phyloP scores from a whole-genome alignment of 805 yeast genomes.

The Jamesozyma spencerorum region DNA sequence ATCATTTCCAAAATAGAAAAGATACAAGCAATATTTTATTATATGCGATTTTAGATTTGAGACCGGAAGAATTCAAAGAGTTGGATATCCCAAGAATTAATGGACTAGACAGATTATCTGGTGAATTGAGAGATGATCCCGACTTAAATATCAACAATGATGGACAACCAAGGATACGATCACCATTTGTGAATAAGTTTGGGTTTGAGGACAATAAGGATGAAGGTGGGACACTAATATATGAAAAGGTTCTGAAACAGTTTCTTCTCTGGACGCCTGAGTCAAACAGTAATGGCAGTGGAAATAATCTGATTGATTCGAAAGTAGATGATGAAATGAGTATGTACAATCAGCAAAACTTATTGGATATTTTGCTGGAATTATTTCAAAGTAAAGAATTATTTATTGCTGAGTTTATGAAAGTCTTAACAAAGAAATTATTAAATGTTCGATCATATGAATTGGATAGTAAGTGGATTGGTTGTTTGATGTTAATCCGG shows the following conservation, averaged over 20 bases:
- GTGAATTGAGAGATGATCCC: conserved; percentile 36
- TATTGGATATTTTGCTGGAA: conserved; percentile 20
- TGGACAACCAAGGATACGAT: neutral
- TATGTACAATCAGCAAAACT: conserved; percentile 6
- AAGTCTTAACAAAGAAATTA: conserved; percentile 18
- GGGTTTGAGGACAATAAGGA: neutral
- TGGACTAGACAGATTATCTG: conserved; percentile 9
- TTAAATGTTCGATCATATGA: conserved; percentile 15
- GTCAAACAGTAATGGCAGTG: conserved; percentile 5
- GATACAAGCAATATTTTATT: conserved; percentile 69
- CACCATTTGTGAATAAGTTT: neutral
- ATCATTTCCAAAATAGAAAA: conserved; percentile 50
- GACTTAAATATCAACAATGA: neutral
- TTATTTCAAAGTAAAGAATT: conserved; percentile 20
- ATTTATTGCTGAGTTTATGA: conserved; percentile 18
- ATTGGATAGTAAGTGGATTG: conserved; percentile 21
- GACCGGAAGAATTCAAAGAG: conserved; percentile 11
- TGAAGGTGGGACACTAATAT: conserved; percentile 3
- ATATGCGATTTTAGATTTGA: conserved; percentile 50
- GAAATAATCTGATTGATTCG: neutral
- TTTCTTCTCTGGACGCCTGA: conserved; percentile 25
- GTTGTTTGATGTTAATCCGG: conserved; percentile 15
- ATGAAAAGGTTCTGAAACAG: conserved; percentile 14
- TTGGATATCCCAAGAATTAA: conserved; percentile 3
- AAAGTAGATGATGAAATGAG: neutral